These are phyloP conservation scores for Chlamydomonas sphaeroides DNA, from an alignment of 139 green algal species.

Conservation along the genomic window DNA sequence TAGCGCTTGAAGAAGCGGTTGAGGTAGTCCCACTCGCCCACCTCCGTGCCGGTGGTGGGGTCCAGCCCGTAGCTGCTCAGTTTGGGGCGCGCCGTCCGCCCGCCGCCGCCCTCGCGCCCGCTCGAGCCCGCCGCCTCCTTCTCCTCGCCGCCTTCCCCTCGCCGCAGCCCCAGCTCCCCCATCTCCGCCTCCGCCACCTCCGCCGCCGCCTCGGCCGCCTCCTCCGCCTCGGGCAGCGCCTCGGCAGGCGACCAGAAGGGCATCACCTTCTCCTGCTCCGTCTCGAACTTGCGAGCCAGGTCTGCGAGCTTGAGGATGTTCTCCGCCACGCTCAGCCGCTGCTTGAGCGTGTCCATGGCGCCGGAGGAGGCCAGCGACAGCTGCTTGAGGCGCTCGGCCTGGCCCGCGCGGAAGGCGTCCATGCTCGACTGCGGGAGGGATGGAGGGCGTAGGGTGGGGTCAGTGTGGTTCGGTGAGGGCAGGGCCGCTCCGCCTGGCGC, in stretches of 20 bases:
- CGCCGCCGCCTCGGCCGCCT: background rate
- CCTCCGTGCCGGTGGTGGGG: conserved; percentile 46
- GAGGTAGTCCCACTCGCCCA: conserved; percentile 85
- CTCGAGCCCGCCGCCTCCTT: background rate
- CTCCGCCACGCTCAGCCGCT: conserved; percentile 59
- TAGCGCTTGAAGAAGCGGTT: conserved; percentile 78
- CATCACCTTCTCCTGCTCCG: conserved; percentile 81
- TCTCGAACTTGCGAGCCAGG: conserved; percentile 84
- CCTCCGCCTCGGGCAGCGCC: conserved; percentile 34
- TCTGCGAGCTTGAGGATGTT: conserved; percentile 82
- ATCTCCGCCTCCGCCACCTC: conserved; percentile 12
- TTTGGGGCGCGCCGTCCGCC: background rate
- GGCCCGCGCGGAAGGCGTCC: conserved; percentile 63
- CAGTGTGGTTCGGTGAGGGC: no score
- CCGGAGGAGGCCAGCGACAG: conserved; percentile 60
- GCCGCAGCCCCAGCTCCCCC: conserved; percentile 28
- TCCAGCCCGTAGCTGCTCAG: conserved; percentile 55
- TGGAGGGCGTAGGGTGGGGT: no score
- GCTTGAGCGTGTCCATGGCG: conserved; percentile 45
- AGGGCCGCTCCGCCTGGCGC: no score
- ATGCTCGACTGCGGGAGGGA: conserved; percentile 45
- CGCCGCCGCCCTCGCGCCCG: background rate
- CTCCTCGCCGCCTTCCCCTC: background rate
- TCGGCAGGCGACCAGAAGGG: conserved; percentile 68
- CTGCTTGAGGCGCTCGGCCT: conserved; percentile 71